These are phyloP conservation scores for Neurospora sp. DNA, from an alignment of 495 filamentous ascomycete species.

Conservation along the genomic window DNA sequence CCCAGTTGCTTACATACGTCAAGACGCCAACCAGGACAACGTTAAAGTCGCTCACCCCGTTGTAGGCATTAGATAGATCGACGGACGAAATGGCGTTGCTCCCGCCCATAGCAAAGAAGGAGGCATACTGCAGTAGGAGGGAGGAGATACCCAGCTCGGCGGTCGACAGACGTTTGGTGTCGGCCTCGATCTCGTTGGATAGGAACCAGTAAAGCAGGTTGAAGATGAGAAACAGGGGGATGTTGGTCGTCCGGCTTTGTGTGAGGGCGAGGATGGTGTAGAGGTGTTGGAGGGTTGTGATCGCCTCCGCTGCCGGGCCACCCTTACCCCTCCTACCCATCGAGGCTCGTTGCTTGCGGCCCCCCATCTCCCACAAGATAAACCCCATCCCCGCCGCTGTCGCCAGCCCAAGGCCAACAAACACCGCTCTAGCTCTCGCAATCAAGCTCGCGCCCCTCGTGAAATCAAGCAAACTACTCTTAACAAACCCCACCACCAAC, in stretches of 20 bases:
- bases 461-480: constrained; percentile 28
- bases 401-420: constrained; percentile 41
- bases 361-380: constrained; percentile 3
- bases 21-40: constrained; percentile 60
- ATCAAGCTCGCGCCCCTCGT: constrained; percentile 39
- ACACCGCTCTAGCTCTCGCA: constrained; percentile 38
- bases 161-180: constrained; percentile 29
- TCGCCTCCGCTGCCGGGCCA: constrained; percentile 12
- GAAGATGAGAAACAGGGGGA: constrained; percentile 73
- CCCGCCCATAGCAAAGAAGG: constrained; percentile 87
- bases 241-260: constrained; percentile 71
- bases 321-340: too few species aligned
- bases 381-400: constrained; percentile 25
- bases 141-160: constrained; percentile 52
- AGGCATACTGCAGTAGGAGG: constrained; percentile 57
- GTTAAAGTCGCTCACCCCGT: constrained; percentile 64
- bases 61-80: constrained; percentile 75
- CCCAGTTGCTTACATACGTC: constrained; percentile 85
- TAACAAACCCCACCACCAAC: constrained; percentile 48
- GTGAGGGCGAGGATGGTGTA: constrained; percentile 74
- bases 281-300: constrained; percentile 49
- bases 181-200: constrained; percentile 21
- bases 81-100: constrained; percentile 88
- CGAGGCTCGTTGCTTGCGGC: not conserved
- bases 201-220: constrained; percentile 42